phyloP scores from a whole-genome alignment of 2,329 filamentous ascomycete genomes.

The Trichoderma asperellum region DNA sequence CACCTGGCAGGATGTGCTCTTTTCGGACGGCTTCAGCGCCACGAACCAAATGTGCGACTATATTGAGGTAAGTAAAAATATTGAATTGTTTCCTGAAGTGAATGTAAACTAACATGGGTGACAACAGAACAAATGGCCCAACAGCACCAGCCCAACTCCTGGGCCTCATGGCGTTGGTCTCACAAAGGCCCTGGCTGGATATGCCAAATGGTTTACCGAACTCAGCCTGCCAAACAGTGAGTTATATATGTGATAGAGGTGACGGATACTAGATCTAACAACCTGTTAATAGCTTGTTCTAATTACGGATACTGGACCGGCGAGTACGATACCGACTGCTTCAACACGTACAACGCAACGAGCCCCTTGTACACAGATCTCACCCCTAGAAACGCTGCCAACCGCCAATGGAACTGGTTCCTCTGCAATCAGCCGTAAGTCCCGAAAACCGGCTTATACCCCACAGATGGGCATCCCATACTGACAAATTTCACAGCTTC shows the following conservation, averaged over 20 bases:
- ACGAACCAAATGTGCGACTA: slow-evolving; percentile 46
- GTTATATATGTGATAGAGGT: slow-evolving; percentile 32
- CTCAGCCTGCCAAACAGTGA: slow-evolving; percentile 52
- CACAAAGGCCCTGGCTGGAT: slow-evolving; percentile 56
- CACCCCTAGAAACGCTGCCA: slow-evolving; percentile 48
- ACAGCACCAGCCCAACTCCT: slow-evolving; percentile 27
- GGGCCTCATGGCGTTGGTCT: slow-evolving; percentile 54
- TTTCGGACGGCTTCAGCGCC: slow-evolving; percentile 41
- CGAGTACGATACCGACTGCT: slow-evolving; percentile 37
- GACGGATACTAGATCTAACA: background rate
- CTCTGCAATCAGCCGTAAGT: slow-evolving; percentile 63
- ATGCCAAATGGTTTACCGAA: slow-evolving; percentile 56
- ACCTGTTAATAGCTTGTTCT: slow-evolving; percentile 46
- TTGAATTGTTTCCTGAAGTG: too few species aligned
- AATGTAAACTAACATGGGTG: background rate
- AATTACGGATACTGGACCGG: slow-evolving; percentile 53
- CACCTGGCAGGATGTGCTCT: slow-evolving; percentile 44
- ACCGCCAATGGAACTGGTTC: slow-evolving; percentile 64
- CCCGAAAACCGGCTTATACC: too few species aligned
- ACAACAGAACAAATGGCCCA: slow-evolving; percentile 32
- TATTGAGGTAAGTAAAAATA: slow-evolving; percentile 30
- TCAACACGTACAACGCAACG: slow-evolving; percentile 29
- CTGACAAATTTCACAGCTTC: slow-evolving; percentile 31
- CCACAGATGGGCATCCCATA: slow-evolving; percentile 32
- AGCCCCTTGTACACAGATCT: slow-evolving; percentile 56